These are phyloP conservation scores for Dactylella cylindrospora DNA, from an alignment of 2,329 filamentous ascomycete genomes.

Conservation along the genomic window DNA sequence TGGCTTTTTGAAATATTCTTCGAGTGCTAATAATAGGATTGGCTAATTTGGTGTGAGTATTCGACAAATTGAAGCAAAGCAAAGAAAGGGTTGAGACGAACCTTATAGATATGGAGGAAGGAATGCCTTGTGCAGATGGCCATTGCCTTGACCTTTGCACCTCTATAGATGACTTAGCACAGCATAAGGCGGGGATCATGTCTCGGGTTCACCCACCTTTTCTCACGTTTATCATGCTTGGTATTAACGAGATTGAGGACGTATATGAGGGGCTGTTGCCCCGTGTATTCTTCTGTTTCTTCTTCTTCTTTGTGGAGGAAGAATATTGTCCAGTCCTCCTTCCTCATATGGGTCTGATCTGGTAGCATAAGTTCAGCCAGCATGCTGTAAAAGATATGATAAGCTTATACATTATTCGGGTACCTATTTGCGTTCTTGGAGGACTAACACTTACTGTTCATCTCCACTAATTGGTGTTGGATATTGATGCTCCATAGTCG, in stretches of 20 bases:
- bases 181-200: not conserved
- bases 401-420: constrained; percentile 3
- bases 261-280: constrained; percentile 84
- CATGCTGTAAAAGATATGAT: constrained; percentile 60
- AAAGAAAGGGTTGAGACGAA: constrained; percentile 52
- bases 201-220: constrained; percentile 57
- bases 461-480: constrained; percentile 93
- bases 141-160: constrained; percentile 96
- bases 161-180: constrained; percentile 58
- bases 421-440: not conserved
- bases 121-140: constrained; percentile 97
- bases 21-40: constrained; percentile 81
- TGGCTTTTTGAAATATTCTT: constrained; percentile 95
- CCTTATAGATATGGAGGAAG: constrained; percentile 98
- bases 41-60: constrained; percentile 60
- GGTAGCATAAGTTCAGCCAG: constrained; percentile 97
- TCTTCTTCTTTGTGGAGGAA: constrained; percentile 95
- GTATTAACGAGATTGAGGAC: constrained; percentile 97
- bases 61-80: constrained; percentile 30
- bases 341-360: constrained; percentile 90
- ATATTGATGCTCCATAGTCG: constrained; percentile 98
- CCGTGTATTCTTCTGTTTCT: constrained; percentile 68
- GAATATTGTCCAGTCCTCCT: constrained; percentile 99
- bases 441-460: constrained; percentile 62
- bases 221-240: constrained; percentile 89